Conservation (phyloP, 208 protist genomes). For the Herpetomonas muscarum region DNA sequence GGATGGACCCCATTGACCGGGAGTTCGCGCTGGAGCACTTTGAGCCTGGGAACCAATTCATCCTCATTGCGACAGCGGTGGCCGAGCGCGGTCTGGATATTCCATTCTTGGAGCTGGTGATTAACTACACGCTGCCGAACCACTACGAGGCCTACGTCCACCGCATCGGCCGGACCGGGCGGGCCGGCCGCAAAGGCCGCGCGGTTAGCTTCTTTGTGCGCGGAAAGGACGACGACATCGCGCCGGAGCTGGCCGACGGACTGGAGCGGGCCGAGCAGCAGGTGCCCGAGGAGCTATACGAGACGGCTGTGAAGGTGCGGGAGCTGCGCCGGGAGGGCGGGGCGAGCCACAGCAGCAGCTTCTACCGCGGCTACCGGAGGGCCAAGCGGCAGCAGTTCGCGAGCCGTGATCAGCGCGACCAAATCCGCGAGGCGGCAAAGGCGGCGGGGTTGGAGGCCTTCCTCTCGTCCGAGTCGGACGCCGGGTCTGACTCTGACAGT, state of each 20-base stretch:
- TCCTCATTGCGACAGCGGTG: slow-evolving; percentile 88
- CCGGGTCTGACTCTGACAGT: slow-evolving; percentile 36
- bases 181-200: slow-evolving; percentile 70
- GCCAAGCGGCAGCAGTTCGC: slow-evolving; percentile 53
- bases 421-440: slow-evolving; percentile 51
- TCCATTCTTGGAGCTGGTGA: slow-evolving; percentile 97
- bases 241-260: slow-evolving; percentile 72
- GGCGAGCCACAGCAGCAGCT: slow-evolving; percentile 53
- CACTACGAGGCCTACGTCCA: slow-evolving; percentile 98
- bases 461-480: slow-evolving; percentile 49
- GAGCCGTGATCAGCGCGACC: slow-evolving; percentile 58
- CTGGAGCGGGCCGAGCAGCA: slow-evolving; percentile 70
- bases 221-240: slow-evolving; percentile 76
- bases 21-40: slow-evolving; percentile 89
- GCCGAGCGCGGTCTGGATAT: slow-evolving; percentile 97
- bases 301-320: slow-evolving; percentile 55
- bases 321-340: slow-evolving; percentile 68
- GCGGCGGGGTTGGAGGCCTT: slow-evolving; percentile 75
- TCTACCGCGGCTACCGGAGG: slow-evolving; percentile 74
- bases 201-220: slow-evolving; percentile 87
- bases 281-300: slow-evolving; percentile 80
- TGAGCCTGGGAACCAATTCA: slow-evolving; percentile 73
- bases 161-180: slow-evolving; percentile 93
- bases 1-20: slow-evolving; percentile 90
- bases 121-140: slow-evolving; percentile 99